Base-by-base conservation (phyloP, 805 yeast genomes). In the Candida verbasci region DNA sequence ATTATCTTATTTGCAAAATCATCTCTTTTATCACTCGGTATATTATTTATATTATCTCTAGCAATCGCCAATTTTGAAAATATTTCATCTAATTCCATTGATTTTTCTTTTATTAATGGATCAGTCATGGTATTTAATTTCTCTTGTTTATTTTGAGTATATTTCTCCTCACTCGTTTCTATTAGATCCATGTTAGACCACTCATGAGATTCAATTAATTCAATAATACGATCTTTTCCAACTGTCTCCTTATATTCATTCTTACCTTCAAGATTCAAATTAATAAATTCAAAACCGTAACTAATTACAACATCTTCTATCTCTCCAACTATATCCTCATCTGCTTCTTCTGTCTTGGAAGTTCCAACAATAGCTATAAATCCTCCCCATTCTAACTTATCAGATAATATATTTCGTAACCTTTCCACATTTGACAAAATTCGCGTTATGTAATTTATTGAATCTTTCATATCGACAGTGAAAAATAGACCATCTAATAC, bases 201-300 rank as follows among this genome's bases (percentile, higher is more conserved):
- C 18, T 64, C 69, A 40, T 73, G 68, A 1, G 73, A 58, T 33
- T 76, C 74, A 4, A 77, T 44, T 3, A 74, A 48, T 39, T 76
- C 80, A 25, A 45, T 44, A 3, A 75, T 38, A 39, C 81, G 48
- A 25, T 58, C 63, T 10, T 51, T 46, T 0, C 82, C 82, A 2
- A 56, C 11, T 17, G 48, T 57, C 31, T 74, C 81, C 15, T 49
- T 49, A 41, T 39, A 72, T 44, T 72, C 74, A 44, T 71, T 72
- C 11, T 24, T 34, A 0, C 70, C 69, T 2, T 45, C 30, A 4
- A 55, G 54, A 15, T 47, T 35, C 17, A 60, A 50, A 29, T 64
- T 55, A 2, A 74, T 51, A 39, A 56, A 71, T 40, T 74, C 79
- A 36, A 70, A 57, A 2, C 77, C 78, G 21, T 53, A 38, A 6